phyloP scores from a whole-genome alignment of 352 stramenopile genomes.

The Phytophthora pinifolia region DNA sequence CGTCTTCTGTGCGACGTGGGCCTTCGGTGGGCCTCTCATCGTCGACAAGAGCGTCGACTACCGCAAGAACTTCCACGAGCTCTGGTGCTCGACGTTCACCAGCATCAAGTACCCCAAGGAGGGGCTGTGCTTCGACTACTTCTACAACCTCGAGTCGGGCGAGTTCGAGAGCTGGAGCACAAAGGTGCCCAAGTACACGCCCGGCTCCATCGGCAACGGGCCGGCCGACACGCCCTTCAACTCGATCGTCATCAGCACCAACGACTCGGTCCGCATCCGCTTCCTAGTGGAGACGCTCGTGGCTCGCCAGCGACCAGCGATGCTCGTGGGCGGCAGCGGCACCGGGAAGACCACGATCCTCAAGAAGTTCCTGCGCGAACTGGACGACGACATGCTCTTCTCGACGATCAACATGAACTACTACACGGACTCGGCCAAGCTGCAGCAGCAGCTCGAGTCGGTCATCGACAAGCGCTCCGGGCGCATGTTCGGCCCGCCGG shows the following conservation, averaged over 20 bases:
- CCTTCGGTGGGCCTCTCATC: slow-evolving; percentile 95
- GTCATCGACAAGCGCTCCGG: slow-evolving; percentile 97
- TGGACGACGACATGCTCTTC: slow-evolving; percentile 94
- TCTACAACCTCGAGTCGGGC: slow-evolving; percentile 93
- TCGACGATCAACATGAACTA: slow-evolving; percentile 98
- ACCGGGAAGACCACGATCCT: slow-evolving; percentile 98
- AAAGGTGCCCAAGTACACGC: slow-evolving; percentile 91
- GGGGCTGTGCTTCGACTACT: slow-evolving; percentile 97
- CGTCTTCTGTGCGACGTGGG: slow-evolving; percentile 96
- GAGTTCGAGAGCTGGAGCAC: slow-evolving; percentile 94
- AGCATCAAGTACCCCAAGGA: slow-evolving; percentile 95
- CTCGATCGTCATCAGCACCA: slow-evolving; percentile 95
- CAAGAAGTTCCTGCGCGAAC: slow-evolving; percentile 93
- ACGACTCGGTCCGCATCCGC: slow-evolving; percentile 94
- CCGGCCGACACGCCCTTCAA: slow-evolving; percentile 95
- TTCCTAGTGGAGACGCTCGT: slow-evolving; percentile 95
- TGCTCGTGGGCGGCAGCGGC: slow-evolving; percentile 95
- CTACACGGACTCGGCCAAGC: slow-evolving; percentile 94
- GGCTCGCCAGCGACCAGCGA: slow-evolving; percentile 91
- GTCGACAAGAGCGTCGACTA: slow-evolving; percentile 92
- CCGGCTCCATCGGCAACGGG: slow-evolving; percentile 91
- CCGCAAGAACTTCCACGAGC: slow-evolving; percentile 88
- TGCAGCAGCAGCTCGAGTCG: slow-evolving; percentile 95
- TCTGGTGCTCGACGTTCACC: slow-evolving; percentile 80
- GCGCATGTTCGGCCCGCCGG: slow-evolving; percentile 94